phyloP scores from a whole-genome alignment of 1,139 yeast genomes.

The Debaryomyces subglobosus region DNA sequence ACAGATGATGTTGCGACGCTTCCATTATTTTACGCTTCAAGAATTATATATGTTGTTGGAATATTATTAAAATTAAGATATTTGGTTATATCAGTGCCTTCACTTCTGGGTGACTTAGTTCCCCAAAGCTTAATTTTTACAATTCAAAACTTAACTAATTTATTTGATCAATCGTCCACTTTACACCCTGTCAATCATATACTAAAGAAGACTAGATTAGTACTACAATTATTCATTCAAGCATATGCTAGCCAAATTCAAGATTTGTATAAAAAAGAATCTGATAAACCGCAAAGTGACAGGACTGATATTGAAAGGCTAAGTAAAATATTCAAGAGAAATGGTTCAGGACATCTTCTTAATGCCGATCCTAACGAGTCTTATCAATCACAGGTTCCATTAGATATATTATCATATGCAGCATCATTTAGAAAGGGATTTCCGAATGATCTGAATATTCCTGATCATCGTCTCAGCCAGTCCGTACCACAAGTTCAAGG shows the following conservation, averaged over 20 bases:
- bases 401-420: conserved; percentile 43
- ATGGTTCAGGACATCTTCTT: conserved; percentile 11
- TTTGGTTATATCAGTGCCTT: conserved; percentile 56
- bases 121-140: conserved; percentile 49
- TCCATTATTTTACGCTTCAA: conserved; percentile 65
- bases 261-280: conserved; percentile 30
- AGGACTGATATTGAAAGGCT: conserved; percentile 21
- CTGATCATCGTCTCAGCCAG: conserved; percentile 6
- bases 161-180: conserved; percentile 38
- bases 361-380: conserved; percentile 18
- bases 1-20: conserved; percentile 51
- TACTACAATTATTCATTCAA: conserved; percentile 59
- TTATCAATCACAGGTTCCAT: conserved; percentile 25
- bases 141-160: conserved; percentile 47
- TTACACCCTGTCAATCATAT: conserved; percentile 51
- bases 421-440: conserved; percentile 27
- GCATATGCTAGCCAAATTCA: conserved; percentile 60
- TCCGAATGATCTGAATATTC: neutral
- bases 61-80: conserved; percentile 63
- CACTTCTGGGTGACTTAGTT: conserved; percentile 52
- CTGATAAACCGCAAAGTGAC: conserved; percentile 17
- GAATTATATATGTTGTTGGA: conserved; percentile 71
- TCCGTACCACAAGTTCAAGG: neutral
- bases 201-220: conserved; percentile 55
- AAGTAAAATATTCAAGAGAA: conserved; percentile 13